Conservation (phyloP, 768 basidiomycete genomes). For the Daedaleopsis nitida region DNA sequence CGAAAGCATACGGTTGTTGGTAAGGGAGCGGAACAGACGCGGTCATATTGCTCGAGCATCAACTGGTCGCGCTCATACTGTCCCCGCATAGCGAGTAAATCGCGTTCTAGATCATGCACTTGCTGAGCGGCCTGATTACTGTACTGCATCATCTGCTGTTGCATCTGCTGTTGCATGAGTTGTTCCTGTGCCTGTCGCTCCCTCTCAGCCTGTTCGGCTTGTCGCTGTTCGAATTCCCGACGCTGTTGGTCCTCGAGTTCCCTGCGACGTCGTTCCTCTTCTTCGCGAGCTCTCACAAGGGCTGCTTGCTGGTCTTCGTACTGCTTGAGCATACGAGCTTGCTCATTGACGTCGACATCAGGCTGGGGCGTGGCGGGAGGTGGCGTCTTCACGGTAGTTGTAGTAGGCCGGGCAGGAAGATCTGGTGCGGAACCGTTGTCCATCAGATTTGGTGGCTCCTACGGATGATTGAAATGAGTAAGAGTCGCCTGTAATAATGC, state of each 20-base stretch:
- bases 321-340: conserved; percentile 91
- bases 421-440: conserved; percentile 85
- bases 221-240: conserved; percentile 87
- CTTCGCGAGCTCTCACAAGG: conserved; percentile 76
- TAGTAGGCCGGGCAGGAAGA: conserved; percentile 79
- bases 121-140: conserved; percentile 78
- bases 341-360: conserved; percentile 78
- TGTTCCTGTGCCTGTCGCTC: conserved; percentile 90
- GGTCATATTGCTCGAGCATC: conserved; percentile 95
- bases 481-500: background rate
- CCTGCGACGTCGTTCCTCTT: conserved; percentile 78
- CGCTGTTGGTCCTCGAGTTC: conserved; percentile 81
- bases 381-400: conserved; percentile 50
- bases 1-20: background rate
- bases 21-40: conserved; percentile 50
- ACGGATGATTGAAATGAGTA: background rate
- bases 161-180: conserved; percentile 79
- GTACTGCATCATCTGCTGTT: conserved; percentile 81
- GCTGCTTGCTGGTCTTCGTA: conserved; percentile 96
- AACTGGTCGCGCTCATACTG: conserved; percentile 99
- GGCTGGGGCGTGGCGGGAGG: conserved; percentile 75
- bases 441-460: conserved; percentile 96
- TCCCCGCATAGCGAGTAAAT: conserved; percentile 90
- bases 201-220: conserved; percentile 83
- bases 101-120: conserved; percentile 81